Percentiles rank a stretch among this genome's conserved stretches.
Conservation (phyloP, 345 rosid genomes). For the Citrus inodora region DNA sequence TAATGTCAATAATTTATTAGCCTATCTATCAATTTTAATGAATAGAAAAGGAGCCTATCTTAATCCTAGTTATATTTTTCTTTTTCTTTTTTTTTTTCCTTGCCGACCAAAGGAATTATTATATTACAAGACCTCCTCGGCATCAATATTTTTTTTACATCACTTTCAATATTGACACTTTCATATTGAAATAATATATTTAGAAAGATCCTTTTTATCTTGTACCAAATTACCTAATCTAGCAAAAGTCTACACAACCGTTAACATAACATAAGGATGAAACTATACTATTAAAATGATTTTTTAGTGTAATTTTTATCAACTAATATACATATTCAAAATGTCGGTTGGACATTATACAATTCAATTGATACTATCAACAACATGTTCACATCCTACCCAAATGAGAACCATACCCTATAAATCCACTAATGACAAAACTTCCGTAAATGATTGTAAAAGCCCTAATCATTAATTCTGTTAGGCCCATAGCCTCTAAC, state of each 20-base stretch:
- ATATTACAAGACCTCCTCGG: neutral
- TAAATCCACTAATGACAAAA: neutral
- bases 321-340: no score
- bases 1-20: neutral
- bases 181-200: no score
- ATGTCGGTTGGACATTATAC: no score
- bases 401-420: neutral
- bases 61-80: neutral
- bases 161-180: no score
- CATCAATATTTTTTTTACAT: no score
- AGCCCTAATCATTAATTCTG: neutral
- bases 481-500: neutral
- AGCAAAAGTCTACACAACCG: no score
- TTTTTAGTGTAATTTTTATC: no score
- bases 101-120: neutral
- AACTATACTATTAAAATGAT: no score
- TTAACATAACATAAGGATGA: no score
- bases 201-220: no score
- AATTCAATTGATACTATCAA: no score
- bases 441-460: neutral
- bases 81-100: neutral
- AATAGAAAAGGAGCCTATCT: neutral
- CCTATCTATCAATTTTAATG: neutral
- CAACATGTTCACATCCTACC: neutral
- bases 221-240: neutral